Evolutionary conservation across 192 early-diverging fungal species (phyloP).

Genomic region (Chytriomyces sp.): DNA sequence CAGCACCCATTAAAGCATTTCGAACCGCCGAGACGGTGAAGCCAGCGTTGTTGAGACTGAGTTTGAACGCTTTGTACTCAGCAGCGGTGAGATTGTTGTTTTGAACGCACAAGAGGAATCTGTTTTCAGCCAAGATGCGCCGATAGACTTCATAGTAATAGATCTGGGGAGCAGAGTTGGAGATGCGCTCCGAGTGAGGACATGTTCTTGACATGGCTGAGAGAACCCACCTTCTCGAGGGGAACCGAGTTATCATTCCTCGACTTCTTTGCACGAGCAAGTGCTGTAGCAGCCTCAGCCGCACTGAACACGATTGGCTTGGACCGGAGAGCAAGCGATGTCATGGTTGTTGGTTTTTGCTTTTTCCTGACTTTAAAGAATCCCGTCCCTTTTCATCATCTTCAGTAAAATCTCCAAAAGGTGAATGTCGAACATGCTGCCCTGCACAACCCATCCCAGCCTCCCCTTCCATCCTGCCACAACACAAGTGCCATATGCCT

Average conservation of each 20-base stretch:
- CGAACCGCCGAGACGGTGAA: constrained; percentile 2
- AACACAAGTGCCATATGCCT: too few relatives aligned
- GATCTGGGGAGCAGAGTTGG: neutral
- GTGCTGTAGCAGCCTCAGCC: constrained; percentile 10
- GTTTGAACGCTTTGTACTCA: constrained; percentile 14
- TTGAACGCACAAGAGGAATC: neutral
- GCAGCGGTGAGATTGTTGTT: constrained; percentile 27
- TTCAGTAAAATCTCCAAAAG: too few relatives aligned
- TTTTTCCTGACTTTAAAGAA: neutral
- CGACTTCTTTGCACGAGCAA: constrained; percentile 28
- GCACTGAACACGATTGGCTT: constrained; percentile 3
- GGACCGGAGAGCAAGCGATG: neutral
- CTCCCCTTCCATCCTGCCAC: too few relatives aligned
- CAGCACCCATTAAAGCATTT: constrained; percentile 4
- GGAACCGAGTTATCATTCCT: constrained; percentile 9
- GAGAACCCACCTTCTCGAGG: constrained; percentile 15
- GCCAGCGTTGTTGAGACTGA: neutral
- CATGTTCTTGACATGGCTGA: neutral
- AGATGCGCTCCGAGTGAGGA: neutral
- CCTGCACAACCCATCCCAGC: too few relatives aligned
- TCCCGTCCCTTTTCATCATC: too few relatives aligned
- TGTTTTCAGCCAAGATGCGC: neutral
- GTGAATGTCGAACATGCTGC: too few relatives aligned
- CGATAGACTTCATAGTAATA: constrained; percentile 25
- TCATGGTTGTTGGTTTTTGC: constrained; percentile 1